Evolutionary conservation across 208 protist species (phyloP), one percentile per base, ranked within the genome.

Genomic region (Dictyostelium gargantuum): DNA sequence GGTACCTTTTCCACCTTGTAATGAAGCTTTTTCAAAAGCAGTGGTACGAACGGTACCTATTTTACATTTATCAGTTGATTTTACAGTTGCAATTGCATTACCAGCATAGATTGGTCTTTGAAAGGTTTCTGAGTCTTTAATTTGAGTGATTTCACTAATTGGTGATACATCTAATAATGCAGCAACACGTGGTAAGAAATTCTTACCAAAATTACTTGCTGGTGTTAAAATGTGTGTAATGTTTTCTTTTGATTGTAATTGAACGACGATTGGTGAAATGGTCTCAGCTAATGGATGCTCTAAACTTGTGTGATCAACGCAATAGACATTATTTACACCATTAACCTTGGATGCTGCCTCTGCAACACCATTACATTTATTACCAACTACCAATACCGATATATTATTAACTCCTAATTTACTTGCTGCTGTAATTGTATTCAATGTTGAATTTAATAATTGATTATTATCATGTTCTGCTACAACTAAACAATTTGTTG

Each of bases 21-120:
- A 72, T 9, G 77, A 44, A 2, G 95, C 96, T 93, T 97, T 96
- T 23, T 96, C 94, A 93, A 98, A 98, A 52, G 97, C 86, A 29
- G 98, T 99, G 46, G 98, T 93, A 70, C 99, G 97, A 70, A 99
- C 96, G 11, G 99, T 99, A 91, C 99, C 85, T 61, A 98, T 95
- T 95, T 99, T 99, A 56, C 99, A 94, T 77, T 93, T 82, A 85
- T 99, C 98, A 0, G 48, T 75, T 9, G 97, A 98, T 95, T 98
- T 95, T 29, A 99, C 97, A 10, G 97, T 99, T 32, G 97, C 95
- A 70, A 99, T 96, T 29, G 98, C 99, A 94, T 99, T 99, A 54
- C 94, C 98, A 38, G 99, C 99, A 95, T 99, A 99, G 81, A 99
- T 99, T 40, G 98, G 97, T 26, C 98, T 97, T 23, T 56, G 79